These are phyloP conservation scores for Pleurotus giganteus DNA, from an alignment of 768 basidiomycete genomes.

Conservation along the genomic window DNA sequence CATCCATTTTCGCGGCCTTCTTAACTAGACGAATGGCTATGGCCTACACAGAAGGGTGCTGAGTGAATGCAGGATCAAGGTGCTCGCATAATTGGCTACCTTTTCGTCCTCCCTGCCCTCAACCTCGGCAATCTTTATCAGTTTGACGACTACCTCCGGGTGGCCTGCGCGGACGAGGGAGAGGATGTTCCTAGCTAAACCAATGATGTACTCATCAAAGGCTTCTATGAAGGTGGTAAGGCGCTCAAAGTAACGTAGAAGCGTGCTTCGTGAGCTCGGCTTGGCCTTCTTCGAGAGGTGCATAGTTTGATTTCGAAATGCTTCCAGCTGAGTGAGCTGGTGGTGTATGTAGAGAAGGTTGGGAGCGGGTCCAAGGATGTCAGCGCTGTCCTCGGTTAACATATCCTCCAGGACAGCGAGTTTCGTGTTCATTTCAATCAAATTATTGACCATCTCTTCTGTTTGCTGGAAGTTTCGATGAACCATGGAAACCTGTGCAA, in stretches of 20 bases:
- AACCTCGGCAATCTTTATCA: conserved; percentile 91
- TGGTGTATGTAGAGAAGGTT: conserved; percentile 90
- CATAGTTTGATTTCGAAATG: conserved; percentile 92
- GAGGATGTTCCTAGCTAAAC: conserved; percentile 74
- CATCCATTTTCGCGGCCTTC: conserved; percentile 89
- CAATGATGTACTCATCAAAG: conserved; percentile 84
- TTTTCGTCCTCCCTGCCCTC: conserved; percentile 96
- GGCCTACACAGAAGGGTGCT: conserved; percentile 49
- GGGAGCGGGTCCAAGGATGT: conserved; percentile 83
- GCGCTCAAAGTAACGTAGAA: conserved; percentile 81
- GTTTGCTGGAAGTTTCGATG: conserved; percentile 95
- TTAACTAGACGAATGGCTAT: conserved; percentile 93
- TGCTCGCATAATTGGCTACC: conserved; percentile 38
- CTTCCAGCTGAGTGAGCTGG: conserved; percentile 88
- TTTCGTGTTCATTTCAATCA: conserved; percentile 88
- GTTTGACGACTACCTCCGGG: conserved; percentile 83
- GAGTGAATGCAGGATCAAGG: not conserved
- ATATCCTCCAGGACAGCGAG: conserved; percentile 77
- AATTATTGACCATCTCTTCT: conserved; percentile 92
- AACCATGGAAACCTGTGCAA: conserved; percentile 84
- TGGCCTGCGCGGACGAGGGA: conserved; percentile 77
- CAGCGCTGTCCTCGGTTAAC: conserved; percentile 69
- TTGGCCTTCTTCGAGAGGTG: conserved; percentile 89
- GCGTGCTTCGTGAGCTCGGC: conserved; percentile 60
- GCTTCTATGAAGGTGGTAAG: conserved; percentile 74